These are phyloP conservation scores for Sutorius eximius DNA, from an alignment of 1,284 basidiomycete species.

Conservation along the genomic window DNA sequence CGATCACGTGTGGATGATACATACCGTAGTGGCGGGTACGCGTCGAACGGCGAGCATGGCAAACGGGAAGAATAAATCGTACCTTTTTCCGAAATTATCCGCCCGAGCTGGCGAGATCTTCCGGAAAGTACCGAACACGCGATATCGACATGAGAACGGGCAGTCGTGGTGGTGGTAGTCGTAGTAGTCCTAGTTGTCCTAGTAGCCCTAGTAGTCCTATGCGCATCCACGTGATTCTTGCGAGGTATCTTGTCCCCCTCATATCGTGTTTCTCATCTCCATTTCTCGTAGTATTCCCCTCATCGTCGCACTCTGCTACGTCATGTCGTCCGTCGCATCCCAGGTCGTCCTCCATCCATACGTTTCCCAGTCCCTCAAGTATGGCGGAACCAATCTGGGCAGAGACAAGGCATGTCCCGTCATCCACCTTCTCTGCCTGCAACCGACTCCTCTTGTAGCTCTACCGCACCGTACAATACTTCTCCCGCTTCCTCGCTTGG, in stretches of 20 bases:
- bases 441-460: slow-evolving; percentile 48
- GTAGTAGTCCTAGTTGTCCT: too few species aligned
- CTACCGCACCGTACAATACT: slow-evolving; percentile 91
- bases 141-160: too few species aligned
- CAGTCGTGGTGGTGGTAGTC: too few species aligned
- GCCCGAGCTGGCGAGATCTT: neutral
- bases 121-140: too few species aligned
- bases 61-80: neutral
- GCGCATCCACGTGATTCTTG: slow-evolving; percentile 32
- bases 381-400: slow-evolving; percentile 79
- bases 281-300: slow-evolving; percentile 4
- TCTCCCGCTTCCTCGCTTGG: slow-evolving; percentile 90
- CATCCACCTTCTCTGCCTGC: neutral
- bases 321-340: slow-evolving; percentile 65
- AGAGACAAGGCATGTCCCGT: slow-evolving; percentile 74
- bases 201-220: too few species aligned
- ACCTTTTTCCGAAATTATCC: slow-evolving; percentile 23
- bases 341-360: slow-evolving; percentile 85
- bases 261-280: neutral
- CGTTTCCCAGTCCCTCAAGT: slow-evolving; percentile 74
- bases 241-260: slow-evolving; percentile 8
- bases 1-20: slow-evolving; percentile 28
- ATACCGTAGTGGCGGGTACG: slow-evolving; percentile 14
- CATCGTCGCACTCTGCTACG: slow-evolving; percentile 11
- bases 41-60: slow-evolving; percentile 23